Evolutionary conservation across 2,329 filamentous ascomycete genomes (phyloP).

Genomic region (Verticillium alfalfae): DNA sequence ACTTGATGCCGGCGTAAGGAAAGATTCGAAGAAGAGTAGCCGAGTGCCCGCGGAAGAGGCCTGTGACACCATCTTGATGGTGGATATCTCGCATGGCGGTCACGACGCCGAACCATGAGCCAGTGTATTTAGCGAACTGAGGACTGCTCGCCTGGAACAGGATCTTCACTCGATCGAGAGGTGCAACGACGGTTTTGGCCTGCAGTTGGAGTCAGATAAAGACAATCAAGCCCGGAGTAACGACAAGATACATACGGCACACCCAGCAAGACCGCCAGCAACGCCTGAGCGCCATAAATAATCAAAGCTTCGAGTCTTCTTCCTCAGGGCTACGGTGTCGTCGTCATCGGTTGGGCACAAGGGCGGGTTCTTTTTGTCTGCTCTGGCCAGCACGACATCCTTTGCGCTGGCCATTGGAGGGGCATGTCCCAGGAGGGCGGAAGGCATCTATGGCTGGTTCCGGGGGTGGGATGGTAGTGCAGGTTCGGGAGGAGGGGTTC

Average conservation of each 20-base stretch:
- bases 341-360: conserved; percentile 48
- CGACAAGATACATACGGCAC: conserved; percentile 63
- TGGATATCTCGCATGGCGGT: conserved; percentile 82
- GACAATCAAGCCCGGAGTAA: background rate
- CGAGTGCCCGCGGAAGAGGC: conserved; percentile 89
- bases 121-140: conserved; percentile 87
- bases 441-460: conserved; percentile 40
- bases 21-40: conserved; percentile 93
- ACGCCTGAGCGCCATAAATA: conserved; percentile 80
- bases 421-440: conserved; percentile 51
- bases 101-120: conserved; percentile 80
- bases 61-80: conserved; percentile 62
- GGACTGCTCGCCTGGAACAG: conserved; percentile 95
- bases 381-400: conserved; percentile 14
- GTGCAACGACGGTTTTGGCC: conserved; percentile 94
- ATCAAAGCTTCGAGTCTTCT: conserved; percentile 63
- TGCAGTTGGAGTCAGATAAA: conserved; percentile 27
- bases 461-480: background rate
- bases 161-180: conserved; percentile 96
- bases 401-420: conserved; percentile 47
- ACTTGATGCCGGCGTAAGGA: conserved; percentile 96
- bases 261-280: conserved; percentile 86
- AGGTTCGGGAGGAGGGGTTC: background rate
- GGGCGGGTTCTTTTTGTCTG: conserved; percentile 26
- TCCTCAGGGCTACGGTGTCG: conserved; percentile 36